phyloP scores from a whole-genome alignment of 805 yeast genomes.

The Torulaspora maleeae region DNA sequence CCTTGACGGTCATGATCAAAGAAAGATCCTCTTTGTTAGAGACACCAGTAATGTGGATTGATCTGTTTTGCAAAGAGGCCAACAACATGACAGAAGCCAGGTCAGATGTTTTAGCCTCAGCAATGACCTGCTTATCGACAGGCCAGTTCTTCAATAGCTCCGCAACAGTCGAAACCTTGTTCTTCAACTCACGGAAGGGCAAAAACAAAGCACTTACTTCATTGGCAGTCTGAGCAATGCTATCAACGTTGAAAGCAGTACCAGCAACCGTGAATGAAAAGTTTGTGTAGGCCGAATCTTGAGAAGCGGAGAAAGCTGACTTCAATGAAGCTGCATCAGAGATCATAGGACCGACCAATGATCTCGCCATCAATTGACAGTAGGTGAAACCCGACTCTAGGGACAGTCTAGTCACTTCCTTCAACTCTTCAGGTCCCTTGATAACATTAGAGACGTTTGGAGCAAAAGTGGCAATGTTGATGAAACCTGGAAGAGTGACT shows the following conservation, averaged over 20 bases:
- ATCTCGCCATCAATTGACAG: constrained; percentile 72
- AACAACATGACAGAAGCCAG: constrained; percentile 86
- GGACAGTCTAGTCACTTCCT: constrained; percentile 62
- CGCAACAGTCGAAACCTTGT: constrained; percentile 72
- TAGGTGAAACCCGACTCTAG: constrained; percentile 86
- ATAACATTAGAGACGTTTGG: constrained; percentile 53
- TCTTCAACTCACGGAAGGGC: constrained; percentile 69
- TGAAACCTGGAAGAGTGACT: constrained; percentile 77
- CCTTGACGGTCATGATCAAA: constrained; percentile 79
- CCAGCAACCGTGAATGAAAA: constrained; percentile 82
- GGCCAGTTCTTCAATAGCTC: constrained; percentile 85
- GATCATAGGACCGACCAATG: constrained; percentile 55
- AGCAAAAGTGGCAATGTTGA: constrained; percentile 74
- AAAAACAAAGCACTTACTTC: constrained; percentile 75
- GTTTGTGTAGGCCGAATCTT: constrained; percentile 69
- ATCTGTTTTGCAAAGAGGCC: constrained; percentile 80
- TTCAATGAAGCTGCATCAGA: constrained; percentile 61
- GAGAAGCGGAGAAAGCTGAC: constrained; percentile 50
- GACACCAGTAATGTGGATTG: constrained; percentile 86
- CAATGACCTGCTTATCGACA: constrained; percentile 70
- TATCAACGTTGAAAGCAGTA: constrained; percentile 59
- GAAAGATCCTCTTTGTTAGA: constrained; percentile 76
- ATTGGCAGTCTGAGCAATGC: constrained; percentile 55
- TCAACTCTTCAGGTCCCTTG: constrained; percentile 52
- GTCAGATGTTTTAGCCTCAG: constrained; percentile 89